phyloP scores from a whole-genome alignment of 2,329 filamentous ascomycete species.

The Corniculantispora saksenae region DNA sequence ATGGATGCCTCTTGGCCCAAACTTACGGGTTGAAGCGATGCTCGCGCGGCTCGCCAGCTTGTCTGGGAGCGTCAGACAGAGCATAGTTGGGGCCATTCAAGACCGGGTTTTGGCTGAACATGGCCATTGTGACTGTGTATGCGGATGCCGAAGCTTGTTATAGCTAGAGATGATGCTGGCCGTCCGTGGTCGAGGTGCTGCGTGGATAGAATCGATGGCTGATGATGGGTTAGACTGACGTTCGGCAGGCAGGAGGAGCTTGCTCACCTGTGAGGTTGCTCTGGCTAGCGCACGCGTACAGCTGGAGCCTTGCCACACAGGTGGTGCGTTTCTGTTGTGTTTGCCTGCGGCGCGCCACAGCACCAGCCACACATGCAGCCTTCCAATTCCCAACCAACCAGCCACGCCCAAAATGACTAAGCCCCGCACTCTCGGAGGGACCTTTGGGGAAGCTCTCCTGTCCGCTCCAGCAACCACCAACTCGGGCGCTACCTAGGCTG shows the following conservation, averaged over 20 bases:
- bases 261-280: conserved; percentile 7
- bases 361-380: not conserved
- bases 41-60: conserved; percentile 60
- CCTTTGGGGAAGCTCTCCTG: conserved; percentile 13
- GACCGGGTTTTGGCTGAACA: conserved; percentile 70
- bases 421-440: conserved; percentile 12
- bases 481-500: not conserved
- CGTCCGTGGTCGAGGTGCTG: conserved; percentile 2
- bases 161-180: not conserved
- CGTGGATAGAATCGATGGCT: conserved; percentile 17
- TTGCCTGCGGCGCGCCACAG: conserved; percentile 1
- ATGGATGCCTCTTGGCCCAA: not conserved
- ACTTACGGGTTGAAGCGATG: conserved; percentile 89
- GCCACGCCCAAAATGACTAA: conserved; percentile 15
- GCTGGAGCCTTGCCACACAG: conserved; percentile 20
- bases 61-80: conserved; percentile 61
- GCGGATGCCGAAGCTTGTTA: not conserved
- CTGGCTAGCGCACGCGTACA: conserved; percentile 20
- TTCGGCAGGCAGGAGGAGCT: conserved; percentile 12
- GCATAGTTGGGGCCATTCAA: conserved; percentile 71
- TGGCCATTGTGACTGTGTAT: conserved; percentile 53
- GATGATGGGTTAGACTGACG: not conserved
- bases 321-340: not conserved
- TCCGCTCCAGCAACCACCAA: not conserved
- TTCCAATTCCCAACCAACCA: not conserved